These are phyloP conservation scores for Acacia acuminata DNA, from an alignment of 306 rosid genomes.

Conservation along the genomic window DNA sequence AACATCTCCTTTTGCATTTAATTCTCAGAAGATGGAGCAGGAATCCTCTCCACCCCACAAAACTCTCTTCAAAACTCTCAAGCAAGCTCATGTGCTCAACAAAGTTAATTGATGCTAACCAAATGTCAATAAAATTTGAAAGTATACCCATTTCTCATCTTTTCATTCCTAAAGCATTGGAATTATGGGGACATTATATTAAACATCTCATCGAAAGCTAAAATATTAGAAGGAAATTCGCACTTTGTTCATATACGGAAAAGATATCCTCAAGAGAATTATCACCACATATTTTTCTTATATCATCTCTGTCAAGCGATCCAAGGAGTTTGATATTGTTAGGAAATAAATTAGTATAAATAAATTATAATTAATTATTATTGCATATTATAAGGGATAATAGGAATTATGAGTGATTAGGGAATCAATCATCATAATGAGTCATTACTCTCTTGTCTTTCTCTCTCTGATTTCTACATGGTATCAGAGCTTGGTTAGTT, in stretches of 20 bases:
- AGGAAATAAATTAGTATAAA: too few relatives aligned
- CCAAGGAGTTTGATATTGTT: conserved; percentile 86
- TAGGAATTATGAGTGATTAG: too few relatives aligned
- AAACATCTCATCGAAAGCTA: conserved; percentile 10
- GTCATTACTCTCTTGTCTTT: too few relatives aligned
- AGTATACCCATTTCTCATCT: background rate
- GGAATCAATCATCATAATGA: too few relatives aligned
- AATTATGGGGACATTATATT: background rate
- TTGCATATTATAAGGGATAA: too few relatives aligned
- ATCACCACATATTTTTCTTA: conserved; percentile 87
- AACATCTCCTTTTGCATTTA: background rate
- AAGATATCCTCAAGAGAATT: conserved; percentile 92
- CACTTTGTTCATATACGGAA: conserved; percentile 96
- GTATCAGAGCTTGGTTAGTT: too few relatives aligned
- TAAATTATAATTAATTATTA: too few relatives aligned
- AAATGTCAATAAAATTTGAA: background rate
- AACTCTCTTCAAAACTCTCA: conserved; percentile 3
- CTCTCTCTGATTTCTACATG: too few relatives aligned
- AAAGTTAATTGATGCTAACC: too few relatives aligned
- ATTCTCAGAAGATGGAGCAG: background rate
- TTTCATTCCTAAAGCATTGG: background rate
- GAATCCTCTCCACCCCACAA: background rate
- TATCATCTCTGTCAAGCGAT: conserved; percentile 83
- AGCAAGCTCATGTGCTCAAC: background rate
- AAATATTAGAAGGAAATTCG: conserved; percentile 17